These are phyloP conservation scores for Bipolaris sorokiniana DNA, from an alignment of 2,329 filamentous ascomycete genomes.

Conservation along the genomic window DNA sequence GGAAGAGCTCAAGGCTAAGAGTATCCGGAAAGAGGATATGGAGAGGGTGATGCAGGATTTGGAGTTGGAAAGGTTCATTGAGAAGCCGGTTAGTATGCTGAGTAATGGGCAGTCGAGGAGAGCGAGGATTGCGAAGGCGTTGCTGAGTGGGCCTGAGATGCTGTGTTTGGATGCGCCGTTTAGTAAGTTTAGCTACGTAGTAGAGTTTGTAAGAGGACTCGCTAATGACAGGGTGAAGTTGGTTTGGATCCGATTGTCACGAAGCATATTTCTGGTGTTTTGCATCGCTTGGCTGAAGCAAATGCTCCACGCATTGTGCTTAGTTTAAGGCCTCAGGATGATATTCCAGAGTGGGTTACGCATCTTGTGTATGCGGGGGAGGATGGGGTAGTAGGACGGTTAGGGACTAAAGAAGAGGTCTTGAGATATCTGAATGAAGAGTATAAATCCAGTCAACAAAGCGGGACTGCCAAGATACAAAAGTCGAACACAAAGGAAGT, in stretches of 20 bases:
- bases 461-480: slow-evolving; percentile 4
- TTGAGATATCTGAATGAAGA: slow-evolving; percentile 53
- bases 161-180: slow-evolving; percentile 87
- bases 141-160: slow-evolving; percentile 79
- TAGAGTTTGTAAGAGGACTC: background rate
- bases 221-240: slow-evolving; percentile 57
- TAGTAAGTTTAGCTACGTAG: slow-evolving; percentile 54
- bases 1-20: slow-evolving; percentile 51
- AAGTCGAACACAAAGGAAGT: slow-evolving; percentile 30
- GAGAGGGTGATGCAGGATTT: slow-evolving; percentile 72
- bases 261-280: slow-evolving; percentile 70
- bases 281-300: slow-evolving; percentile 70
- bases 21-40: slow-evolving; percentile 58
- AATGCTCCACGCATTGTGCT: slow-evolving; percentile 76
- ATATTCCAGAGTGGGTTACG: slow-evolving; percentile 87
- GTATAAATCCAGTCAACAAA: slow-evolving; percentile 33
- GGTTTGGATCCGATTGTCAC: slow-evolving; percentile 87
- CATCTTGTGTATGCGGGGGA: slow-evolving; percentile 76
- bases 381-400: slow-evolving; percentile 67
- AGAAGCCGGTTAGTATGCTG: slow-evolving; percentile 84
- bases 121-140: slow-evolving; percentile 83
- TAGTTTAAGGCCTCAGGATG: slow-evolving; percentile 82
- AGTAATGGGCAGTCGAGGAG: slow-evolving; percentile 92
- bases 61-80: slow-evolving; percentile 69
- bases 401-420: slow-evolving; percentile 70